Evolutionary conservation across 805 yeast genomes (phyloP).

Genomic region (Tetrapisispora fleetii): DNA sequence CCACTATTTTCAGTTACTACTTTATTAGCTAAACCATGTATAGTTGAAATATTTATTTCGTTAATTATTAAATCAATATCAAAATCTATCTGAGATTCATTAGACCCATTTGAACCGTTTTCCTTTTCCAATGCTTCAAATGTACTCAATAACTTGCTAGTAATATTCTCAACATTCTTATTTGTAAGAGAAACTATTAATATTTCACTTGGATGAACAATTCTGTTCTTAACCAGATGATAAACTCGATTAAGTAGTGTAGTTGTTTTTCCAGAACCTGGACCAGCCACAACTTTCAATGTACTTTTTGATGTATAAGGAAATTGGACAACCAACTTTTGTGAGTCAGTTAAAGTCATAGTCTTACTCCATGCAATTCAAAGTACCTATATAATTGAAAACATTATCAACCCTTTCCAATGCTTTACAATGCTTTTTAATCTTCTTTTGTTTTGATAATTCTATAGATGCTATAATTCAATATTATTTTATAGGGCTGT

Average conservation of each 20-base stretch:
- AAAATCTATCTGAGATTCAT: neutral
- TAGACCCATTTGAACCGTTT: constrained; percentile 13
- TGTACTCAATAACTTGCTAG: constrained; percentile 21
- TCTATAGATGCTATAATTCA: no score
- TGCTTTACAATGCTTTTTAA: no score
- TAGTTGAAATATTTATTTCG: constrained; percentile 41
- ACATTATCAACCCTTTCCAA: no score
- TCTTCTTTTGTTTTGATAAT: no score
- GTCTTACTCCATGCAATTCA: no score
- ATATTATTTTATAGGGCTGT: no score
- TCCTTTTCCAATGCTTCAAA: constrained; percentile 26
- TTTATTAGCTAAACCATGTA: constrained; percentile 52
- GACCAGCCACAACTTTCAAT: constrained; percentile 53
- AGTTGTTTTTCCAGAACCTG: constrained; percentile 65
- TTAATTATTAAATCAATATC: constrained; percentile 7
- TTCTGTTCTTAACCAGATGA: constrained; percentile 31
- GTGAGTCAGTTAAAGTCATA: constrained; percentile 34
- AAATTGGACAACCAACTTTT: constrained; percentile 35
- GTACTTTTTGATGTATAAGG: constrained; percentile 34
- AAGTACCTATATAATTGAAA: no score
- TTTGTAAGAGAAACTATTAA: constrained; percentile 60
- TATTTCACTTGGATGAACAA: constrained; percentile 42
- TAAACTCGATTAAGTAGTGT: constrained; percentile 48
- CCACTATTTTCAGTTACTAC: constrained; percentile 35
- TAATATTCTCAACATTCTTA: constrained; percentile 47